These are phyloP conservation scores for Kandelia obovata DNA, from an alignment of 345 rosid species.

Conservation along the genomic window DNA sequence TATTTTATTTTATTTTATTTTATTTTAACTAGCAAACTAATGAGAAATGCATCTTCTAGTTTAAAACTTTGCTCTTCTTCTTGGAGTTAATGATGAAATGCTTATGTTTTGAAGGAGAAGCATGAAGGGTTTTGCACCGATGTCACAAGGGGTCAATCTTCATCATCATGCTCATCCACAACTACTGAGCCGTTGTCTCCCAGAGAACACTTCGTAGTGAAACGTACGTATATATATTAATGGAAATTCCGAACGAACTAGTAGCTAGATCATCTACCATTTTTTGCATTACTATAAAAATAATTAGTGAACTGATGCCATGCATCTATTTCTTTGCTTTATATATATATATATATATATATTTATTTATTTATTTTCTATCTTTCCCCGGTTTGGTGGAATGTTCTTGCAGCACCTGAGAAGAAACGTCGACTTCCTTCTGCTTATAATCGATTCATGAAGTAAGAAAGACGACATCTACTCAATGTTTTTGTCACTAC, in stretches of 20 bases:
- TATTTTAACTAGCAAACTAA: too few relatives aligned
- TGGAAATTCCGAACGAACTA: too few relatives aligned
- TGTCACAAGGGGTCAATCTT: constrained; percentile 57
- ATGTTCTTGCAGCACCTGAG: constrained; percentile 68
- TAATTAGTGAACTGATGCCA: background rate
- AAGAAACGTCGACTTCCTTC: constrained; percentile 99
- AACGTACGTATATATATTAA: constrained; percentile 44
- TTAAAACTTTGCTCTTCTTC: too few relatives aligned
- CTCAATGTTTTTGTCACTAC: background rate
- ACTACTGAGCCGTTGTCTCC: constrained; percentile 75
- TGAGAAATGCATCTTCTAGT: too few relatives aligned
- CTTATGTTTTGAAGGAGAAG: constrained; percentile 29
- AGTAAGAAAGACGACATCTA: constrained; percentile 38
- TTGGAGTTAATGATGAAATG: background rate
- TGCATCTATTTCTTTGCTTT: background rate
- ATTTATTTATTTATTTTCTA: background rate
- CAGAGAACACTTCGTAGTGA: constrained; percentile 76
- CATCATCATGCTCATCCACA: constrained; percentile 69
- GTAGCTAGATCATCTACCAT: too few relatives aligned
- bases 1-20: too few relatives aligned
- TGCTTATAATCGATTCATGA: constrained; percentile 97
- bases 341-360: background rate
- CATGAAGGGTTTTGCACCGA: constrained; percentile 62
- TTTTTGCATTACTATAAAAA: too few relatives aligned
- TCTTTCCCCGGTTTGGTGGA: background rate